Evolutionary conservation across 148 eudicot genomes (phyloP), one percentile per base, ranked within the genome.

Genomic region (Polygonum maritimum): DNA sequence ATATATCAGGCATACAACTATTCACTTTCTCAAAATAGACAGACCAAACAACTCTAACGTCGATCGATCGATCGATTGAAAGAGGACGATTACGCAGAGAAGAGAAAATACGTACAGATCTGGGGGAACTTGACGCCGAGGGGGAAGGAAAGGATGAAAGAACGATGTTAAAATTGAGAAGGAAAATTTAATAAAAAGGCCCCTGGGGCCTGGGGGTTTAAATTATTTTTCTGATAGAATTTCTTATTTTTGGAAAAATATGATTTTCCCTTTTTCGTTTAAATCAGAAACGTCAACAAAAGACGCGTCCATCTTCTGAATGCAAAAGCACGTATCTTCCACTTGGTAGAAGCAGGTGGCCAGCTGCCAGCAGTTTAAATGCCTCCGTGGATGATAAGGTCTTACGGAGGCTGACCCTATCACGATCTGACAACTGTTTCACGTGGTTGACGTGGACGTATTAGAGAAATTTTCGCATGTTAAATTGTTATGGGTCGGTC

Each of bases 71-170:
- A 63, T 13, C 7, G 13, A 63, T 13, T 2, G 13, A 33, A 4
- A 63, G 4, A 8, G 38, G 15, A 15, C 18, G 38, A 60, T 31
- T 31, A 67, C 45, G 19, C 41, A 67, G 21, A 38, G 41, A 38
- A 67, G 15, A 63, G 36, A 36, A 14, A 67, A 67, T 15, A 67
- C 71, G 71, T 67, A 67, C 71, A 67, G 71, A 67, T 67, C 71
- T 67, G 45, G 31, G 31, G 71, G 35, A 63, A 36, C 19, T 36
- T 19, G 11, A 36, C 44, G 71, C n/a, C 70, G 70, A 6, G 70
- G 1, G 1, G 18, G 70, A 35, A 5, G 45, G 41, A 6, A 19
- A 1, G 0, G 63, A 21, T 41, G 38, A 21, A 33, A 5, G 71
- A 36, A 19, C 9, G 44, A 5, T 21, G 5, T 21, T 7, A 57